Conservation (phyloP, 1,284 basidiomycete species). For the Wallemia hederae region DNA sequence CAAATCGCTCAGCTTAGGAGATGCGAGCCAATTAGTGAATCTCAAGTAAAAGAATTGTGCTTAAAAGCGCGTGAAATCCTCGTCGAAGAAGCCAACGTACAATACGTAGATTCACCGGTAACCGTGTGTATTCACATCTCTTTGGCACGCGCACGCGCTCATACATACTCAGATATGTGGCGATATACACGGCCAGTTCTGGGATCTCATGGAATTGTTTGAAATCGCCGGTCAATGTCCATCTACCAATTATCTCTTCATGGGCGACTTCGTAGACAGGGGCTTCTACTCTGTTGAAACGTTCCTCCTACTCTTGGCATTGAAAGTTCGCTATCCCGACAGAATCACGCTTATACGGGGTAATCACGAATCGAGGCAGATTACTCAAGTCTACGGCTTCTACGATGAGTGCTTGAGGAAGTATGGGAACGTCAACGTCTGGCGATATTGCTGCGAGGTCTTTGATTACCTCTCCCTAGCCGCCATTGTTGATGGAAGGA, state of each 20-base stretch:
- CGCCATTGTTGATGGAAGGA: slow-evolving; percentile 79
- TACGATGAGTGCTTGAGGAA: slow-evolving; percentile 96
- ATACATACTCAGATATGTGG: slow-evolving; percentile 49
- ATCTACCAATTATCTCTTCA: slow-evolving; percentile 90
- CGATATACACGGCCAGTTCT: slow-evolving; percentile 97
- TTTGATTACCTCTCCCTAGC: slow-evolving; percentile 88
- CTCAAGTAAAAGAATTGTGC: slow-evolving; percentile 72
- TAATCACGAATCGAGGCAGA: slow-evolving; percentile 96
- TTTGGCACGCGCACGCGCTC: not conserved
- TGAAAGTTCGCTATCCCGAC: slow-evolving; percentile 93
- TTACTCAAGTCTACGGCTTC: slow-evolving; percentile 95
- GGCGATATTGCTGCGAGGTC: slow-evolving; percentile 94
- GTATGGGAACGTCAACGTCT: slow-evolving; percentile 82
- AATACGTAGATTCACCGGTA: slow-evolving; percentile 81
- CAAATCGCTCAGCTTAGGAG: slow-evolving; percentile 39
- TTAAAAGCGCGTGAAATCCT: slow-evolving; percentile 83
- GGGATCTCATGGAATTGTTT: slow-evolving; percentile 90
- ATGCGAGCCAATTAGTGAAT: slow-evolving; percentile 76
- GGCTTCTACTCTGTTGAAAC: slow-evolving; percentile 96
- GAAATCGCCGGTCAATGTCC: slow-evolving; percentile 82
- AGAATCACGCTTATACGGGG: slow-evolving; percentile 89
- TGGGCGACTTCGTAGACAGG: slow-evolving; percentile 92
- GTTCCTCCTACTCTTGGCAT: slow-evolving; percentile 68
- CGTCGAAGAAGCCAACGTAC: slow-evolving; percentile 91
- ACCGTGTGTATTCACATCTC: slow-evolving; percentile 43